phyloP scores from a whole-genome alignment of 164 flowering plant species.

The Annona squamosa region DNA sequence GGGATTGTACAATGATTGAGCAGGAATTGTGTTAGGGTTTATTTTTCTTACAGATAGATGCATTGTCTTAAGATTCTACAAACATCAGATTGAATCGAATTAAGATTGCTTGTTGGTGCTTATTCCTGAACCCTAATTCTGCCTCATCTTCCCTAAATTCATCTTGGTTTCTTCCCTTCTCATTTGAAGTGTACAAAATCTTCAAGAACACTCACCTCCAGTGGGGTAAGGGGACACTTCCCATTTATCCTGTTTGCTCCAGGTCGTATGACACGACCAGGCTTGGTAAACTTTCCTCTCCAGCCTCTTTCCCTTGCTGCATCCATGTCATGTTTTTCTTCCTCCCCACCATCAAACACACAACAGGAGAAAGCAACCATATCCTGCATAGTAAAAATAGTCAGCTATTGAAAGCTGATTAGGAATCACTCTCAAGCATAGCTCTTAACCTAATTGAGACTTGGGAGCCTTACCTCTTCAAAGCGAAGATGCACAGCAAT shows the following conservation, averaged over 20 bases:
- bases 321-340: constrained; percentile 70
- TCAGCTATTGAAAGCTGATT: not conserved
- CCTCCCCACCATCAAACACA: constrained; percentile 80
- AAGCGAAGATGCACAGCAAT: constrained; percentile 94
- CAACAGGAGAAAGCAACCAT: constrained; percentile 99
- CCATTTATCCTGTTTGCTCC: constrained; percentile 84
- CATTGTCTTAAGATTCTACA: too few relatives aligned
- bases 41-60: too few relatives aligned
- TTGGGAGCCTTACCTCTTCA: constrained; percentile 59
- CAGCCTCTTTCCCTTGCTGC: constrained; percentile 95
- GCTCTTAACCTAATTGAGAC: too few relatives aligned
- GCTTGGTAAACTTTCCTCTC: constrained; percentile 90
- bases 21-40: too few relatives aligned
- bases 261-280: constrained; percentile 81
- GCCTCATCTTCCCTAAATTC: too few relatives aligned
- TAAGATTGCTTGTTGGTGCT: too few relatives aligned
- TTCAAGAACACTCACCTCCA: constrained; percentile 55
- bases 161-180: too few relatives aligned
- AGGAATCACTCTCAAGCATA: too few relatives aligned
- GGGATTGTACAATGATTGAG: too few relatives aligned
- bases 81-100: too few relatives aligned
- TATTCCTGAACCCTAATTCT: too few relatives aligned
- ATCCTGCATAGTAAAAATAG: constrained; percentile 40
- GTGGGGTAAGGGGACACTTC: constrained; percentile 90
- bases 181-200: not conserved